Base-by-base conservation (phyloP, 805 yeast genomes). In the Myxozyma monticola region DNA sequence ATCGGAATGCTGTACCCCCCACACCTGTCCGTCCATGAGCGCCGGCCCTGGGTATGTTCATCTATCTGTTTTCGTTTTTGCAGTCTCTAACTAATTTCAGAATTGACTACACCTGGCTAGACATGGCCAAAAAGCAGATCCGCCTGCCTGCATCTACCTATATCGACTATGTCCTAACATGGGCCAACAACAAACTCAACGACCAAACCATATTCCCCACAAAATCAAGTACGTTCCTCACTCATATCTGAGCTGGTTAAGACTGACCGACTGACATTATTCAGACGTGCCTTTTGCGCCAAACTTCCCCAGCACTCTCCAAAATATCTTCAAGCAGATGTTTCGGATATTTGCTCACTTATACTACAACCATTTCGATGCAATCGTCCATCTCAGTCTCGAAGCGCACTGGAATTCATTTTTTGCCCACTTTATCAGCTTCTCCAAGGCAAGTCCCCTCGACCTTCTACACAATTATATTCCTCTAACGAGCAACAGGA, bases 391-490 rank as follows among this genome's bases (percentile, higher is more conserved):
- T 67, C 70, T 93, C 51, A 84, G 95, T 1, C 69, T 93, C 52
- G 99, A 93, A 66, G 96, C 98, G 0, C 98, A 93, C 67, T 93
- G 96, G 96, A 93, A 93, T 68, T 90, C 98, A 2, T 87, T 90
- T 61, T 93, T 95, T 70, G 93, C 96, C 14, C 99, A 93, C 66
- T 93, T 86, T 63, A 78, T 91, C 37, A 84, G 96, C 45, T 88
- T 93, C 64, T 79, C 85, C 12, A 84, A 84, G 52, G 58, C 51
- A 10, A 30, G 48, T 28, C 17, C 9, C 17, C 3, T n/a, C 6
- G 8, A 7, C 15, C 29, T 30, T 21, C 18, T 12, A 9, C 9
- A 18, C n/a, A n/a, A 3, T 22, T 9, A 25, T 18, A 15, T 15
- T 20, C 37, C 18, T 21, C 15, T n/a, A 15, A 10, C 12, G 25